A percentile compares a stretch with the other conserved stretches of the same genome.
phyloP scores from a whole-genome alignment of 768 basidiomycete species.

The Botryobasidium botryosum region DNA sequence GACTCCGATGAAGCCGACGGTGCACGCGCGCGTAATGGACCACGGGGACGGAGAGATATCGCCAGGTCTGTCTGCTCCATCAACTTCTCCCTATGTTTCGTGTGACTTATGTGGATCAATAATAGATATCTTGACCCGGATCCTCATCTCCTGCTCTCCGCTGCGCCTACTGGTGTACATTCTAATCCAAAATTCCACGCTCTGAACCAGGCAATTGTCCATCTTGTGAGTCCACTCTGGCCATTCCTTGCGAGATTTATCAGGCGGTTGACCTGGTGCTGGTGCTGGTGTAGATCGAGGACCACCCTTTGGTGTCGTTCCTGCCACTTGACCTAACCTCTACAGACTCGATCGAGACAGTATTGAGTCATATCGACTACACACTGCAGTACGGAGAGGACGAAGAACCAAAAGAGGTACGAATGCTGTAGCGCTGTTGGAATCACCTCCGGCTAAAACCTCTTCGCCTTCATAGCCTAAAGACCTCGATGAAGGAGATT shows the following conservation, averaged over 20 bases:
- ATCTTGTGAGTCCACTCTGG: constrained; percentile 42
- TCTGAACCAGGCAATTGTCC: constrained; percentile 87
- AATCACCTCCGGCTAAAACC: constrained; percentile 9
- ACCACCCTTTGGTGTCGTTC: constrained; percentile 95
- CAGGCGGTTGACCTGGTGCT: not conserved
- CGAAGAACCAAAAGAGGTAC: constrained; percentile 88
- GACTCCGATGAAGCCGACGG: constrained; percentile 24
- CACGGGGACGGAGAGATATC: constrained; percentile 59
- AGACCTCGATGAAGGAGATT: constrained; percentile 88
- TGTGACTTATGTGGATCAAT: not conserved
- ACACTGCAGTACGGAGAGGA: constrained; percentile 98
- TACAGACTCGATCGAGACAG: constrained; percentile 74
- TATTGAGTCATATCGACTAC: constrained; percentile 92
- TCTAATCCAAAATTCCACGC: constrained; percentile 76
- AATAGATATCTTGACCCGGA: constrained; percentile 86
- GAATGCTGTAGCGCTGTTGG: constrained; percentile 11
- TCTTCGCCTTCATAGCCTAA: constrained; percentile 39
- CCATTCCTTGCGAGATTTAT: not conserved
- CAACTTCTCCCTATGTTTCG: not conserved
- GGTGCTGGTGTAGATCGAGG: constrained; percentile 58
- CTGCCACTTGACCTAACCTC: constrained; percentile 82
- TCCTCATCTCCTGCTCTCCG: constrained; percentile 56
- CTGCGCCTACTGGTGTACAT: constrained; percentile 26
- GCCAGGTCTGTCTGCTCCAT: constrained; percentile 38
- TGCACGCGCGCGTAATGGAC: constrained; percentile 49